Conservation (phyloP, 2,329 filamentous ascomycete genomes). For the Fusarium pininemorale region DNA sequence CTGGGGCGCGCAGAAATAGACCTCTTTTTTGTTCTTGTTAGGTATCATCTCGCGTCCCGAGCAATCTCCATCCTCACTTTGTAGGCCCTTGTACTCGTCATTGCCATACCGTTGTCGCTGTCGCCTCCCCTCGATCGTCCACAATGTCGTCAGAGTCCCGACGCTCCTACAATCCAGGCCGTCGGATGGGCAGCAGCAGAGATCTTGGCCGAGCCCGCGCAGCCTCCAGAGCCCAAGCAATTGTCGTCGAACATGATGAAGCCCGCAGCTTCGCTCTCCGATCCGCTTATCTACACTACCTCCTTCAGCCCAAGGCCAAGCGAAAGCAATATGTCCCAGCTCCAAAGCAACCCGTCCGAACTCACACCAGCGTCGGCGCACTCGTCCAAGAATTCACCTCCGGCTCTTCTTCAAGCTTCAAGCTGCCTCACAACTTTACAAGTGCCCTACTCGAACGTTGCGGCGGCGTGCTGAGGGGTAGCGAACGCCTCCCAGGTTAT, state of each 20-base stretch:
- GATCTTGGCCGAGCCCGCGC: conserved; percentile 54
- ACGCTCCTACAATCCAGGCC: conserved; percentile 56
- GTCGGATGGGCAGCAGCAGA: conserved; percentile 57
- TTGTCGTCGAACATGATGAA: conserved; percentile 73
- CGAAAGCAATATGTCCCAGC: conserved; percentile 84
- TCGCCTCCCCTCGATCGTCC: conserved; percentile 12
- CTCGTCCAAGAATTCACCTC: conserved; percentile 85
- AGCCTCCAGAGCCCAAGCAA: conserved; percentile 57
- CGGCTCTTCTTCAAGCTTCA: conserved; percentile 59
- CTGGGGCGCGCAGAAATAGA: conserved; percentile 39
- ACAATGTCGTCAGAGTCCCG: conserved; percentile 63
- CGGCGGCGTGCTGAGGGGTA: conserved; percentile 81
- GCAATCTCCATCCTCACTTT: conserved; percentile 21
- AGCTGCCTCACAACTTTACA: conserved; percentile 67
- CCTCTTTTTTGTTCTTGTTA: conserved; percentile 17
- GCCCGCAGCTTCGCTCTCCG: conserved; percentile 92
- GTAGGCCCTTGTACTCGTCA: conserved; percentile 12
- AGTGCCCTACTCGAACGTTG: conserved; percentile 73
- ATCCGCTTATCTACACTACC: conserved; percentile 89
- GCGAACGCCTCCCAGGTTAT: conserved; percentile 86
- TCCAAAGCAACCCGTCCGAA: conserved; percentile 67
- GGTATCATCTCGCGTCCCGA: conserved; percentile 46
- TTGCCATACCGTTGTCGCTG: conserved; percentile 20
- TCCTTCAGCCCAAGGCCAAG: conserved; percentile 89
- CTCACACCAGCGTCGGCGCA: conserved; percentile 81